phyloP scores from a whole-genome alignment of 805 yeast genomes.

The Hanseniaspora meyeri region DNA sequence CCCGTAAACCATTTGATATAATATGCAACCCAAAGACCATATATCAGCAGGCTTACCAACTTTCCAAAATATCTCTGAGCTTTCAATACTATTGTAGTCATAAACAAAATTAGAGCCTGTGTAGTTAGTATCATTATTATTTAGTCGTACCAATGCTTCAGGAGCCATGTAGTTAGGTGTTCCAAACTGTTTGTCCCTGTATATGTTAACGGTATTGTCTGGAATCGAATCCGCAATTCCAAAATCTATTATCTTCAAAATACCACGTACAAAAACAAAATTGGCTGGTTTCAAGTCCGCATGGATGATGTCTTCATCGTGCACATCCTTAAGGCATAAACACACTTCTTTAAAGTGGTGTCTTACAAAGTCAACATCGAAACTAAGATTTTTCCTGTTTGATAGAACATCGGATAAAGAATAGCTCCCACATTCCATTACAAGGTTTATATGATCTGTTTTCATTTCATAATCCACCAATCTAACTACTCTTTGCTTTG shows the following conservation, averaged over 20 bases:
- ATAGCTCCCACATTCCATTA: conserved; percentile 92
- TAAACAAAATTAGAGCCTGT: conserved; percentile 8
- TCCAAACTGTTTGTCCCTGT: conserved; percentile 83
- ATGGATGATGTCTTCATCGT: conserved; percentile 71
- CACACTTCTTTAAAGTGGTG: conserved; percentile 68
- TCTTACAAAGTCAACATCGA: conserved; percentile 66
- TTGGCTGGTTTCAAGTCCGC: conserved; percentile 65
- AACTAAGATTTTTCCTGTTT: conserved; percentile 36
- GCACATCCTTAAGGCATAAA: conserved; percentile 79
- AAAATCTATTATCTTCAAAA: conserved; percentile 80
- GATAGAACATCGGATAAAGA: conserved; percentile 75
- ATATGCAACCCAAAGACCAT: conserved; percentile 95
- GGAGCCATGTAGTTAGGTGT: conserved; percentile 99
- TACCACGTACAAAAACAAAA: conserved; percentile 70
- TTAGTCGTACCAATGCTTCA: conserved; percentile 54
- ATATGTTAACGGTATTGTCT: conserved; percentile 80
- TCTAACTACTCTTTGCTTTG: conserved; percentile 62
- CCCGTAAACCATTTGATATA: conserved; percentile 92
- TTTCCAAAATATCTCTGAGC: conserved; percentile 37
- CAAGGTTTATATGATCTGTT: conserved; percentile 51
- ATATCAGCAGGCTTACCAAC: conserved; percentile 93
- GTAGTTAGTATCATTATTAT: conserved; percentile 17
- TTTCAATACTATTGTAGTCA: conserved; percentile 19
- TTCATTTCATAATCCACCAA: conserved; percentile 62
- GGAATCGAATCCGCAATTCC: conserved; percentile 93